Evolutionary conservation across 2,329 filamentous ascomycete genomes (phyloP).

Genomic region (Talaromyces marneffei): DNA sequence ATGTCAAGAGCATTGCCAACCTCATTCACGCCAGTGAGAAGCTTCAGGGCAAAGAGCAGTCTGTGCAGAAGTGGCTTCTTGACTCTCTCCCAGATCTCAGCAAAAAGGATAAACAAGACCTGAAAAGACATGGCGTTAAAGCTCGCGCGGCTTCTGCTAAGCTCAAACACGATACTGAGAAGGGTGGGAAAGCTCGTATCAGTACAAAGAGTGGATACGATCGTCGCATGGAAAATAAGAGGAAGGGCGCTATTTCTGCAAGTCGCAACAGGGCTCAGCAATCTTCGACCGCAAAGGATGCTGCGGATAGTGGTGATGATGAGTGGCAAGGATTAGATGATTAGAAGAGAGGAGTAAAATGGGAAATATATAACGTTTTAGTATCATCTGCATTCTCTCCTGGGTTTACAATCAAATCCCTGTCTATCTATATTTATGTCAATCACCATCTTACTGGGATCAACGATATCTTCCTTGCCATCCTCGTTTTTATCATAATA

Average conservation of each 20-base stretch:
- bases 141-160: slow-evolving; percentile 50
- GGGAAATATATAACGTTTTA: slow-evolving; percentile 6
- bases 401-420: slow-evolving; percentile 16
- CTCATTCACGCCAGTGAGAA: slow-evolving; percentile 81
- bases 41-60: slow-evolving; percentile 51
- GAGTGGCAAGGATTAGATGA: slow-evolving; percentile 38
- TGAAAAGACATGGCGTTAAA: slow-evolving; percentile 78
- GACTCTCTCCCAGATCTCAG: slow-evolving; percentile 76
- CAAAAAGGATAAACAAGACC: slow-evolving; percentile 75
- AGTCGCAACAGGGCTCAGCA: slow-evolving; percentile 28
- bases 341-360: slow-evolving; percentile 18
- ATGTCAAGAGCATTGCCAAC: slow-evolving; percentile 85
- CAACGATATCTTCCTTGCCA: slow-evolving; percentile 26
- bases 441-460: slow-evolving; percentile 19
- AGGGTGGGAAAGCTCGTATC: slow-evolving; percentile 58
- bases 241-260: slow-evolving; percentile 40
- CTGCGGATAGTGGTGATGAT: slow-evolving; percentile 25
- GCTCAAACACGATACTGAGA: slow-evolving; percentile 33
- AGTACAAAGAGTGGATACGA: slow-evolving; percentile 55
- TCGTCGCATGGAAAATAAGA: slow-evolving; percentile 41
- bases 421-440: slow-evolving; percentile 23
- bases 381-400: slow-evolving; percentile 13
- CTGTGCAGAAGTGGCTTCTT: slow-evolving; percentile 77
- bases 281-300: background rate
- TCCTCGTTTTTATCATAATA: slow-evolving; percentile 42